Percentiles rank a stretch among this genome's conserved stretches.
Conservation (phyloP, 129 eudicot genomes). For the Pulicaria dysenterica region DNA sequence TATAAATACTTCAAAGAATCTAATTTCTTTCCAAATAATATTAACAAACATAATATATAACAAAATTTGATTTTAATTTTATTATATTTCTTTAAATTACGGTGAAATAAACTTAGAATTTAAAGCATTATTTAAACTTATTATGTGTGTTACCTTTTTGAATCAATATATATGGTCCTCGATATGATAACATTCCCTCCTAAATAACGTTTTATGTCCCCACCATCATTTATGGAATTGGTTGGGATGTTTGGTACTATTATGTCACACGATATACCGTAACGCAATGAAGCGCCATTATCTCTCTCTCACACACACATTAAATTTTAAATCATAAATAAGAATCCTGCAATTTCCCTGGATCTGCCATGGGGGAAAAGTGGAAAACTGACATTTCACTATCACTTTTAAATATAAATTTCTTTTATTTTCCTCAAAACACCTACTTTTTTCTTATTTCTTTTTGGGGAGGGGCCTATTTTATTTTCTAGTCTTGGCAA, state of each 20-base stretch:
- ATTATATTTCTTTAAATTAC: too few species aligned
- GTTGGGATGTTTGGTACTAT: conserved; percentile 33
- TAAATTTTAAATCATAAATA: conserved; percentile 27
- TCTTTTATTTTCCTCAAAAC: background rate
- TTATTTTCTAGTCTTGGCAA: conserved; percentile 8
- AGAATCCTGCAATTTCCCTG: conserved; percentile 22
- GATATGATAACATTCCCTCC: conserved; percentile 15
- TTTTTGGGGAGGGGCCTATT: background rate
- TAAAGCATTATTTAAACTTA: too few species aligned
- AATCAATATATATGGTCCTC: too few species aligned
- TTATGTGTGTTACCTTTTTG: too few species aligned
- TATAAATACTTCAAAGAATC: too few species aligned
- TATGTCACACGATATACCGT: conserved; percentile 38
- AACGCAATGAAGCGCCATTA: conserved; percentile 25
- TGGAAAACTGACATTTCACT: conserved; percentile 26
- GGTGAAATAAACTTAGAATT: too few species aligned
- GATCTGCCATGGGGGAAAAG: conserved; percentile 28
- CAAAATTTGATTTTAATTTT: too few species aligned
- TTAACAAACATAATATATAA: too few species aligned
- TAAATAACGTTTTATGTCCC: conserved; percentile 24
- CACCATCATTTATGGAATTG: conserved; percentile 31
- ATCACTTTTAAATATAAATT: conserved; percentile 23
- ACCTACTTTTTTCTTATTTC: background rate
- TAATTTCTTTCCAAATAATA: too few species aligned
- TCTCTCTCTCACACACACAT: background rate